Percentiles rank a stretch among this genome's conserved stretches.
Conservation (phyloP, 306 rosid species). For the Hylodesmum podocarpum region DNA sequence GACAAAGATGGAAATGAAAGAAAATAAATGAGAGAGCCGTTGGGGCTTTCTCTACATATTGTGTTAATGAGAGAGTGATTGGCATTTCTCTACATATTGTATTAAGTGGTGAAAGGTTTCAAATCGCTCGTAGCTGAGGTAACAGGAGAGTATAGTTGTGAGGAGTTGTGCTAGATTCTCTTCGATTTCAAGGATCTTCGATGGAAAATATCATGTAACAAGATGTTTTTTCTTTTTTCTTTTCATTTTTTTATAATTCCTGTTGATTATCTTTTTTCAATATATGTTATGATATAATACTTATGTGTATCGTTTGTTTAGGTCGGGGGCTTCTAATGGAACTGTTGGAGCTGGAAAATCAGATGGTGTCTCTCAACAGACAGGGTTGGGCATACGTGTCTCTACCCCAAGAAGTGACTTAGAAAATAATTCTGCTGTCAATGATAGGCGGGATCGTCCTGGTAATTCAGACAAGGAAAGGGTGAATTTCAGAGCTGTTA, state of each 20-base stretch:
- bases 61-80: neutral
- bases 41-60: neutral
- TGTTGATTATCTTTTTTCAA: conserved; percentile 19
- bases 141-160: neutral
- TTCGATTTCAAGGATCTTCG: conserved; percentile 22
- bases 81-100: neutral
- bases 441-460: conserved; percentile 73
- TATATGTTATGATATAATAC: conserved; percentile 30
- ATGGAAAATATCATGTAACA: conserved; percentile 17
- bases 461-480: conserved; percentile 78
- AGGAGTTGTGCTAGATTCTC: conserved; percentile 8
- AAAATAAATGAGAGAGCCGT: neutral
- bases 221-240: neutral
- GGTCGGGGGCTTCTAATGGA: conserved; percentile 71
- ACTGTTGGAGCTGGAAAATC: conserved; percentile 70
- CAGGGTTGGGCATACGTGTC: conserved; percentile 64
- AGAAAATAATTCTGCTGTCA: conserved; percentile 54
- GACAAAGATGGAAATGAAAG: neutral
- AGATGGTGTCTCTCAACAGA: conserved; percentile 61
- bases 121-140: neutral
- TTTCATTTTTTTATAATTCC: neutral
- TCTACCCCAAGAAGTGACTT: conserved; percentile 67
- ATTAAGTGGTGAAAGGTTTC: conserved; percentile 15
- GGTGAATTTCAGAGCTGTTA: conserved; percentile 63
- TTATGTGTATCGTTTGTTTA: conserved; percentile 32